Evolutionary conservation across 2,329 filamentous ascomycete species (phyloP), one percentile per base, ranked within the genome.

Genomic region (Epicoccum sorghinum): DNA sequence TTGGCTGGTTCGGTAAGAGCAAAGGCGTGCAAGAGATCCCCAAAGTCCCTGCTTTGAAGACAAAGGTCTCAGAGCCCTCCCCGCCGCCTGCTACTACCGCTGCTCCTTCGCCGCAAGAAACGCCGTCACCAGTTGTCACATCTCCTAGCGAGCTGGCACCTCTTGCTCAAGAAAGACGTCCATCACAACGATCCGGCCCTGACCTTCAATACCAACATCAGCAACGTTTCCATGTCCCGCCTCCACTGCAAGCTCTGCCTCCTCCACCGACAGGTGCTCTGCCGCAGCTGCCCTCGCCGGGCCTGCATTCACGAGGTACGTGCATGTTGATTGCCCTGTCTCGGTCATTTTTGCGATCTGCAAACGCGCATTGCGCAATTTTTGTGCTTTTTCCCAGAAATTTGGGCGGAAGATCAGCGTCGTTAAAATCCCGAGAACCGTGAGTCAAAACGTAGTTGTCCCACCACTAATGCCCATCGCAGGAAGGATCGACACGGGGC

Each of bases 21-120:
- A 65, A 67, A 47, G 62, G 60, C n/a, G 52, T 68, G 30, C 64
- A 65, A 44, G 65, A 68, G 46, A 67, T 68, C 13, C 48, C 60
- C 5, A 55, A 58, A 13, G 46, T 64, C 14, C 45, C 63, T 4
- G 43, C 55, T 8, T 36, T 51, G 47, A 61, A 62, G 44, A 60
- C 36, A 18, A 46, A 46, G n/a, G 30, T 36, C 42, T 39, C 53
- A 39, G 47, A 47, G 12, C 43, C 47, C 23, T 47, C 38, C 4
- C 43, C 52, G 24, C 37, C 47, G 25, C 35, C 47, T 24, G 39
- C 47, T 30, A 7, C 42, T 27, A 32, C 38, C 23, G 22, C 43
- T 47, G 33, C 22, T 40, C 10, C 42, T 24, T 23, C 41, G 30
- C 47, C 52, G 25, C 52, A 61, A 51, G 59, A 58, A 43, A 57